A percentile compares a stretch with the other conserved stretches of the same genome.
Evolutionary conservation across 2,329 filamentous ascomycete genomes (phyloP).

Genomic region (Aureobasidium sp.): DNA sequence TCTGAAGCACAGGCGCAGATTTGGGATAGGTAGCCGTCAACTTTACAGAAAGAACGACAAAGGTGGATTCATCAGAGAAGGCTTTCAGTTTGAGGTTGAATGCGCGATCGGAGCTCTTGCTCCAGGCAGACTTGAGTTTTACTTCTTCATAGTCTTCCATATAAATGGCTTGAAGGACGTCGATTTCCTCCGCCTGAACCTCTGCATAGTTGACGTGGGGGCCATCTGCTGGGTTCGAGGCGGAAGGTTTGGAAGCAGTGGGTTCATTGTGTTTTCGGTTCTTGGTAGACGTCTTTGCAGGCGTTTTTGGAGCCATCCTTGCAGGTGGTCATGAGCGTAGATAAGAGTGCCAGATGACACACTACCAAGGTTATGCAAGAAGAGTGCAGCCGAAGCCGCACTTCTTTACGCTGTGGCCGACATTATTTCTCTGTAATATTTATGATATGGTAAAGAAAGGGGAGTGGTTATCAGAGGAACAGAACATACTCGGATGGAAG

Average conservation of each 20-base stretch:
- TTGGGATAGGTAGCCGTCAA: slow-evolving; percentile 89
- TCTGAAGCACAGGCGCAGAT: slow-evolving; percentile 62
- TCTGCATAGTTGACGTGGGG: slow-evolving; percentile 62
- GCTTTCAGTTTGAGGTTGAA: slow-evolving; percentile 76
- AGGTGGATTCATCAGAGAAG: slow-evolving; percentile 63
- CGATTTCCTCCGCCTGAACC: slow-evolving; percentile 79
- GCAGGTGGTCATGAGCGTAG: slow-evolving; percentile 20
- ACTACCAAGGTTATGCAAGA: slow-evolving; percentile 19
- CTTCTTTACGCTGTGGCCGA: slow-evolving; percentile 33
- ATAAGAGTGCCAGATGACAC: slow-evolving; percentile 11
- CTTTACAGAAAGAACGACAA: slow-evolving; percentile 66
- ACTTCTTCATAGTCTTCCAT: slow-evolving; percentile 78
- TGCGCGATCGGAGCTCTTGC: slow-evolving; percentile 70
- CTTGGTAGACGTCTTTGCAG: slow-evolving; percentile 29
- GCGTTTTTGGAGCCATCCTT: slow-evolving; percentile 43
- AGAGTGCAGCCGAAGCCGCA: slow-evolving; percentile 42
- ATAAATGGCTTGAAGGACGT: slow-evolving; percentile 81
- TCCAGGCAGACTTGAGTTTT: slow-evolving; percentile 71
- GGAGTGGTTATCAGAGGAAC: not conserved
- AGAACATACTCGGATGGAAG: slow-evolving; percentile 8
- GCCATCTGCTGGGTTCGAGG: slow-evolving; percentile 2
- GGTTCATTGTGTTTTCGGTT: slow-evolving; percentile 23
- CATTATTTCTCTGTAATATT: slow-evolving; percentile 14
- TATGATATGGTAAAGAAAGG: not conserved
- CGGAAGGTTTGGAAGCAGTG: slow-evolving; percentile 16